phyloP scores from a whole-genome alignment of 2,329 filamentous ascomycete species.

The Fonsecaea monophora region DNA sequence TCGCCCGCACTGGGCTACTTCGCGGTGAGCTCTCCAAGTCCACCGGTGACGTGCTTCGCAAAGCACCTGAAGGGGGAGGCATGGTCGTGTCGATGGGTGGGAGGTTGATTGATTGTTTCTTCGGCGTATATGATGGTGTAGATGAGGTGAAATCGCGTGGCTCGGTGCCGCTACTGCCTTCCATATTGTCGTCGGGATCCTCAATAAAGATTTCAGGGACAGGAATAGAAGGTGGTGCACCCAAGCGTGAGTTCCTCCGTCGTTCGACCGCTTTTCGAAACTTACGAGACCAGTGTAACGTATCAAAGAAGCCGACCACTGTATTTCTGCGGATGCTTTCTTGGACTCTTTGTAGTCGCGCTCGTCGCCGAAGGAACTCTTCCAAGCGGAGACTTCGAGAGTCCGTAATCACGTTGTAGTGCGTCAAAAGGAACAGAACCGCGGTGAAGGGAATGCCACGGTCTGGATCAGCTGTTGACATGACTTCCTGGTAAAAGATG shows the following conservation, averaged over 20 bases:
- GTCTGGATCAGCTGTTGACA: conserved; percentile 89
- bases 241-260: conserved; percentile 78
- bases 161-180: conserved; percentile 30
- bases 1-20: conserved; percentile 36
- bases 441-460: conserved; percentile 89
- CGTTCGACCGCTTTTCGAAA: conserved; percentile 78
- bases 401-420: conserved; percentile 98
- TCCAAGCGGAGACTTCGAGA: conserved; percentile 94
- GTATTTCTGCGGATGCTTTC: conserved; percentile 90
- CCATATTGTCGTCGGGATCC: conserved; percentile 64
- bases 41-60: conserved; percentile 36
- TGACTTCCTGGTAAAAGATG: conserved; percentile 94
- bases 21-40: conserved; percentile 37
- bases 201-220: conserved; percentile 92
- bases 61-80: conserved; percentile 35
- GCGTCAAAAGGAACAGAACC: conserved; percentile 92
- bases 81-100: conserved; percentile 40
- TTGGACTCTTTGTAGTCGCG: conserved; percentile 89
- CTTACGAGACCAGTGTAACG: conserved; percentile 80
- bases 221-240: conserved; percentile 75
- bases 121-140: conserved; percentile 31
- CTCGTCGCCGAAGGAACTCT: conserved; percentile 89
- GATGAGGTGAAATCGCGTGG: conserved; percentile 40
- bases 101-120: conserved; percentile 29
- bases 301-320: conserved; percentile 95